Percentiles rank a stretch among this genome's conserved stretches.
Evolutionary conservation across 129 eudicot species (phyloP).

Genomic region (Flaveria linearis): DNA sequence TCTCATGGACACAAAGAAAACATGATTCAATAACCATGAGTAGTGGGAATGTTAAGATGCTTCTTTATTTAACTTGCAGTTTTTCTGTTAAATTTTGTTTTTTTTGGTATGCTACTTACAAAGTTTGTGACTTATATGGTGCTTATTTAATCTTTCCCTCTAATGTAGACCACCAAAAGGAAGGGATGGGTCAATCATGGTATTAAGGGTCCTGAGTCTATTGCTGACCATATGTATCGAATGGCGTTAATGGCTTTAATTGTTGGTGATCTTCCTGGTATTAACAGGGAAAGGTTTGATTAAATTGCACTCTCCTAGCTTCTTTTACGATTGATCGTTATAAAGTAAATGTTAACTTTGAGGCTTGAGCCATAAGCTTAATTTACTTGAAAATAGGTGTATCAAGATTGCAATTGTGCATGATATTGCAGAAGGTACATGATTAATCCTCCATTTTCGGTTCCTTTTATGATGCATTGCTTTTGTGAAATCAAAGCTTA

Average conservation of each 20-base stretch:
- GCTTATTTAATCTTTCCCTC: slow-evolving; percentile 10
- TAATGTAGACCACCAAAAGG: slow-evolving; percentile 73
- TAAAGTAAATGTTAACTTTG: not conserved
- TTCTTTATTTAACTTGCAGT: slow-evolving; percentile 3
- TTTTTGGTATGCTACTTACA: not conserved
- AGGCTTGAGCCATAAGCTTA: slow-evolving; percentile 5
- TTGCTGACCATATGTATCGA: slow-evolving; percentile 95
- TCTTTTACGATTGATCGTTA: not conserved
- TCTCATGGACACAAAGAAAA: no score
- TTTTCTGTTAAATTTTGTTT: not conserved
- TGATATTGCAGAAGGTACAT: slow-evolving; percentile 96
- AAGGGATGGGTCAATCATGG: slow-evolving; percentile 94
- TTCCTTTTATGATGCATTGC: not conserved
- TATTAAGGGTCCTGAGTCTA: slow-evolving; percentile 85
- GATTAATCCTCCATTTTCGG: slow-evolving; percentile 3
- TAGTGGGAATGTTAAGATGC: not conserved
- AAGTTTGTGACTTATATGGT: slow-evolving; percentile 2
- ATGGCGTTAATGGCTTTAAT: slow-evolving; percentile 93
- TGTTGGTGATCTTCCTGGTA: slow-evolving; percentile 74
- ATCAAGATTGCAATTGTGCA: slow-evolving; percentile 97
- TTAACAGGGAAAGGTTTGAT: slow-evolving; percentile 80
- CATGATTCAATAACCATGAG: no score
- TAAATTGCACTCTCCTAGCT: slow-evolving; percentile 15
- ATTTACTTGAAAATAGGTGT: slow-evolving; percentile 52
- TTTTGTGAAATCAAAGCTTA: slow-evolving; percentile 2